A percentile compares a stretch with the other conserved stretches of the same genome.
These are phyloP conservation scores for Jamesozyma spencerorum DNA, from an alignment of 805 yeast species.

Conservation along the genomic window DNA sequence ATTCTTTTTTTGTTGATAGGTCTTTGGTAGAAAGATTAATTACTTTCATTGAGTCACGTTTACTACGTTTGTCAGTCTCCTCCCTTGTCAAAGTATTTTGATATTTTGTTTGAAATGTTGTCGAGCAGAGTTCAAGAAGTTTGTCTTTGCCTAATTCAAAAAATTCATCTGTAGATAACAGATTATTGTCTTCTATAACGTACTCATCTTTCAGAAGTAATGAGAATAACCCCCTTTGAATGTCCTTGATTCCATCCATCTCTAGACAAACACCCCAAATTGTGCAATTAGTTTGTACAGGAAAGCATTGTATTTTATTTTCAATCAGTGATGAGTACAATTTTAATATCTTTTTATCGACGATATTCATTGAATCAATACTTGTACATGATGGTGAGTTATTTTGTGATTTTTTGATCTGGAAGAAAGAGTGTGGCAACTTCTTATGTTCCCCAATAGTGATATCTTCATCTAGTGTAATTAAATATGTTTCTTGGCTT, in stretches of 20 bases:
- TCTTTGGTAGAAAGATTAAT: neutral
- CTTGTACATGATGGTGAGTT: neutral
- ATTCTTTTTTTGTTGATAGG: neutral
- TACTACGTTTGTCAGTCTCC: neutral
- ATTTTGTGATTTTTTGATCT: slow-evolving; percentile 6
- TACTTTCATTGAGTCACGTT: neutral
- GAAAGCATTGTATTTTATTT: slow-evolving; percentile 18
- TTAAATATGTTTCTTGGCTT: slow-evolving; percentile 9
- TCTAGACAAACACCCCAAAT: slow-evolving; percentile 18
- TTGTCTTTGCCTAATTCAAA: slow-evolving; percentile 17
- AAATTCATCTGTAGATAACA: slow-evolving; percentile 15
- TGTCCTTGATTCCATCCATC: slow-evolving; percentile 8
- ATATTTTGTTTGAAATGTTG: neutral
- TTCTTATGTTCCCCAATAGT: slow-evolving; percentile 4
- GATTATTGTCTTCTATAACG: slow-evolving; percentile 6
- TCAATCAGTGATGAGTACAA: slow-evolving; percentile 12
- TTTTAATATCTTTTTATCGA: slow-evolving; percentile 1
- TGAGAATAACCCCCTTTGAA: slow-evolving; percentile 12
- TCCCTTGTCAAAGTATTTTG: neutral
- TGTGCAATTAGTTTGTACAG: slow-evolving; percentile 12
- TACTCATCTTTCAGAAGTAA: slow-evolving; percentile 14
- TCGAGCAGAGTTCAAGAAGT: slow-evolving; percentile 6
- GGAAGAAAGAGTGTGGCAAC: slow-evolving; percentile 19
- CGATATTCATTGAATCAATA: too few relatives aligned
- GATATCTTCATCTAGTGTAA: slow-evolving; percentile 23